Evolutionary conservation across 2,329 filamentous ascomycete species (phyloP), one percentile per base, ranked within the genome.

Genomic region (Akanthomyces lecanii): DNA sequence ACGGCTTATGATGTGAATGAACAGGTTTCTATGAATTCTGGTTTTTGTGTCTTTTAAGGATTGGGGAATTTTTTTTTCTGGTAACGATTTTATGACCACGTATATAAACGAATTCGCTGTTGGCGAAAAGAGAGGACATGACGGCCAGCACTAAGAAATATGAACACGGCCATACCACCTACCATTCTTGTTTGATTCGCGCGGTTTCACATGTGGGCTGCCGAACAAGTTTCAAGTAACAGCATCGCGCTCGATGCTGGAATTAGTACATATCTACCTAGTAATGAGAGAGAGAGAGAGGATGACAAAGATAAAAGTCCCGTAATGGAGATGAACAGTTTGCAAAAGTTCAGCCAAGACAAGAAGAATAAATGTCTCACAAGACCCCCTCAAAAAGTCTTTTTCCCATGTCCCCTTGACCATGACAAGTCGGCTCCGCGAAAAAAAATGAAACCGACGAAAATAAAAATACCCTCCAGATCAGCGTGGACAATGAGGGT

Each of bases 201-300:
- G 44, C 10, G 8, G 8, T 2, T 23, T 45, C 28, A 18, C 21
- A 40, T 21, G 42, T 16, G 12, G 8, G 12, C 11, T 18, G 23
- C 12, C 38, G 18, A 2, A 38, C 12, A 28, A 7, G 38, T 16
- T 51, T 8, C 33, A 42, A 28, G 48, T 44, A 50, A 53, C 48
- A 45, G 48, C 58, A 53, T 52, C 47, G 21, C 36, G 16, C n/a
- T 25, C 18, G 58, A 45, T 23, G 21, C 48, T 61, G 58, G 25
- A 11, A 61, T 61, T 61, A 45, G 38, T 61, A 61, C 58, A 61
- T 61, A 61, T 52, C 58, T 61, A 61, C 58, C 48, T 53, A 61
- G 14, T 53, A 28, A 61, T 33, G 36, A 44, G 8, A 44, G 38
- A 40, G 38, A 36, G 38, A 42, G 8, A 18, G 1, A 44, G 36